Conservation (phyloP, 352 stramenopile genomes). For the Phytophthora hibernalis region DNA sequence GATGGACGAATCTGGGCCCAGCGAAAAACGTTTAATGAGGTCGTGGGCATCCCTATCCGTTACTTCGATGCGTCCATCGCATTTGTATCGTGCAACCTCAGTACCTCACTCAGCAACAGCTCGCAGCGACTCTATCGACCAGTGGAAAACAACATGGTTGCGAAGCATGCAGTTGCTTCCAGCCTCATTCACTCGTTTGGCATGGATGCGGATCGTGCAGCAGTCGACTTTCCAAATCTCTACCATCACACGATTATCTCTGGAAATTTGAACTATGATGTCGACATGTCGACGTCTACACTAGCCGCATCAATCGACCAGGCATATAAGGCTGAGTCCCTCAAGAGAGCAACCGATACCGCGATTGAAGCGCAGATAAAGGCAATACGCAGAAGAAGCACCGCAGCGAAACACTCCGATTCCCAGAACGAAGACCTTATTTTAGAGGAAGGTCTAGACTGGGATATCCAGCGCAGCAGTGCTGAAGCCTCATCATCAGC, state of each 20-base stretch:
- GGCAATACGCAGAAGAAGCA: conserved; percentile 30
- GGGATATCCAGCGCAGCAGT: conserved; percentile 28
- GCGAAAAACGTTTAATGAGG: conserved; percentile 77
- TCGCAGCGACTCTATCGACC: conserved; percentile 40
- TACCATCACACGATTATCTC: conserved; percentile 88
- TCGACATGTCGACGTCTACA: conserved; percentile 52
- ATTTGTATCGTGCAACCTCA: conserved; percentile 85
- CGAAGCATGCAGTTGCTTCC: conserved; percentile 64
- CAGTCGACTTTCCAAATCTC: conserved; percentile 83
- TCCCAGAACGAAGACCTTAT: conserved; percentile 17
- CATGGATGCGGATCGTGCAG: conserved; percentile 78
- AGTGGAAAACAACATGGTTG: conserved; percentile 37
- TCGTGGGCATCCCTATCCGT: conserved; percentile 80
- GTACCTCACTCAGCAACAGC: conserved; percentile 40
- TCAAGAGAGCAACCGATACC: conserved; percentile 61
- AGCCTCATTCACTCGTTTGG: conserved; percentile 83
- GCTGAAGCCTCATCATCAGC: conserved; percentile 28
- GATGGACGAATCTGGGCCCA: conserved; percentile 80
- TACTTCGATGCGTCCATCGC: conserved; percentile 89
- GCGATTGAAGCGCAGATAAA: conserved; percentile 73
- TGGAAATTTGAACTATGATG: conserved; percentile 84
- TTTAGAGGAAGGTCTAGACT: conserved; percentile 21
- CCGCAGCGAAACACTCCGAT: conserved; percentile 11
- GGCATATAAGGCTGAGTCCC: conserved; percentile 76
- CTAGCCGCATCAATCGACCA: conserved; percentile 64